Evolutionary conservation across 2,329 filamentous ascomycete genomes (phyloP), one percentile per base, ranked within the genome.

Genomic region (Endothia cerciana): DNA sequence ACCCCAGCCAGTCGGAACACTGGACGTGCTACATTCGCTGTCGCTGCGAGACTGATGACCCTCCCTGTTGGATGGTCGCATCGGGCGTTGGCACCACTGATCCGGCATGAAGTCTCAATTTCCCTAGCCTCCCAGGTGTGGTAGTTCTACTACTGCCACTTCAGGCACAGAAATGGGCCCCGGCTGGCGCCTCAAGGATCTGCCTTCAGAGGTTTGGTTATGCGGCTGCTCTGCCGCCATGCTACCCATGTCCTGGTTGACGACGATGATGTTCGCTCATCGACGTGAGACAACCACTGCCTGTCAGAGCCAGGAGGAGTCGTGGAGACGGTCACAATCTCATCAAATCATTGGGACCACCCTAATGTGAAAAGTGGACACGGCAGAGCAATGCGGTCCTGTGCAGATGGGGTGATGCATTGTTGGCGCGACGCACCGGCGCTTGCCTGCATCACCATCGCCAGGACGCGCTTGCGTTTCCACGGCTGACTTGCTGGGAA

Each of bases 391-490:
- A 28, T 40, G 33, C n/a, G n/a, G 22, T 58, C 33, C 41, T 17
- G n/a, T 7, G 15, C 55, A 22, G 33, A 22, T 22, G 55, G 30
- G 36, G n/a, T 40, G 55, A n/a, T 25, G 22, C 55, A 17, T 11
- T 41, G 2, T 13, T 51, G 30, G 17, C 36, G 47, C n/a, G 25
- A n/a, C n/a, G 47, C 8, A 22, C 33, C 15, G 63, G 66, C 63
- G 66, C 59, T 65, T 65, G 56, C 2, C 19, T 60, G 63, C 66
- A 63, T 58, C 36, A 11, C 28, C 51, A 55, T n/a, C 41, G 28
- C 53, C 62, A 41, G 62, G 36, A 40, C 62, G 62, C 62, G 62
- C 62, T 64, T 64, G 62, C 17, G 56, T 25, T 49, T 28, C 19
- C 33, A n/a, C 40, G 4, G 45, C 33, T 30, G 57, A 8, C n/a